Evolutionary conservation across 805 yeast genomes (phyloP), one percentile per base, ranked within the genome.

Genomic region (Saccharomycopsis amapae): DNA sequence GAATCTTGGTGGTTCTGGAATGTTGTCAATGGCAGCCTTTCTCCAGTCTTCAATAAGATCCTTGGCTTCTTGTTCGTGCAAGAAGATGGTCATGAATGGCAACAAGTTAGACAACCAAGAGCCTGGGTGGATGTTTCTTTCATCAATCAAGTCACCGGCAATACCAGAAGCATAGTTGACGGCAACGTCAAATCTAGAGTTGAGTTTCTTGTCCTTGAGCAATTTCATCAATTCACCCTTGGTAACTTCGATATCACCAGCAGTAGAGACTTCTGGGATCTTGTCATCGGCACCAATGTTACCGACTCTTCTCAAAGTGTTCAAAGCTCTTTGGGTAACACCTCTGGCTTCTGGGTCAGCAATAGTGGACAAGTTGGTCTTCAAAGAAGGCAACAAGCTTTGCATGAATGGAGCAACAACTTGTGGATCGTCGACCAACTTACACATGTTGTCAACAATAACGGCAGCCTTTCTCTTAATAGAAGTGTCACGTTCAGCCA

Each of bases 291-390:
- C 90, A 70, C 84, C 85, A 61, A 93, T 86, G 71, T 85, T 88
- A 85, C 97, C 98, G 62, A 93, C 98, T 81, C 98, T 88, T 79
- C 84, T 88, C 70, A 93, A 83, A 61, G 98, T 93, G 83, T 73
- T 83, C 71, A 90, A 77, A 67, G 95, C 99, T 78, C 97, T 89
- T 65, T 77, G 76, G 62, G 98, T 93, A 67, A 93, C 97, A 59
- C 85, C 90, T 77, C 99, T 90, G 60, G 98, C 98, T 78, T 93
- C 99, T 69, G 99, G 99, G 74, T 93, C 98, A 71, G 98, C 98
- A 75, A 93, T 89, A 76, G 85, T 87, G 65, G 85, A 73, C 76
- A 82, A 80, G 85, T 93, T 93, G 68, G 81, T 70, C 81, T 86
- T 86, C 72, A 93, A 78, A 65, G 96, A 85, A 68, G 99, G 99